These are phyloP conservation scores for Mycena vulgaris DNA, from an alignment of 768 basidiomycete species.

Conservation along the genomic window DNA sequence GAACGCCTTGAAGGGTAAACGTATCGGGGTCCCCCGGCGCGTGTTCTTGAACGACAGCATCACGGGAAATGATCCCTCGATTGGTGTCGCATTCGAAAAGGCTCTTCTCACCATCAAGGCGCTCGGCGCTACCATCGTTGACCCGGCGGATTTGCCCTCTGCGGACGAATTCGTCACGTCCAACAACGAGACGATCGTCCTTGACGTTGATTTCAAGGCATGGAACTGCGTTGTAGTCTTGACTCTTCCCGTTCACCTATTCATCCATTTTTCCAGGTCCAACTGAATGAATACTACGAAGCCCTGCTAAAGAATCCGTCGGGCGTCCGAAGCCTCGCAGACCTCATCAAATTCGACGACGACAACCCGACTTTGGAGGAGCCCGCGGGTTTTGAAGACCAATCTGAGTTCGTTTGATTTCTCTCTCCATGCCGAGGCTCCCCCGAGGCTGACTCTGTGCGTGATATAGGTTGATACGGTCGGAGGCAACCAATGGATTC, in stretches of 20 bases:
- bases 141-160: slow-evolving; percentile 73
- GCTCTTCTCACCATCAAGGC: slow-evolving; percentile 54
- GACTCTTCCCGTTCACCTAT: background rate
- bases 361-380: slow-evolving; percentile 66
- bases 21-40: slow-evolving; percentile 68
- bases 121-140: slow-evolving; percentile 68
- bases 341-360: slow-evolving; percentile 71
- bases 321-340: slow-evolving; percentile 68
- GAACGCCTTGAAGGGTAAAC: slow-evolving; percentile 63
- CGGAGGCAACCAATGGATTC: slow-evolving; percentile 58
- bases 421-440: too few species aligned
- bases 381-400: slow-evolving; percentile 56
- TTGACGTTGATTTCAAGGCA: slow-evolving; percentile 73
- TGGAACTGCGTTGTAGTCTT: too few species aligned
- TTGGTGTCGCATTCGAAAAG: slow-evolving; percentile 57
- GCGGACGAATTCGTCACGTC: slow-evolving; percentile 63
- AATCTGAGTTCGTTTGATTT: slow-evolving; percentile 49
- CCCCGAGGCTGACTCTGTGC: slow-evolving; percentile 1
- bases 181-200: slow-evolving; percentile 70
- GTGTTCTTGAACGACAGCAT: slow-evolving; percentile 53
- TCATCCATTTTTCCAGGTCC: slow-evolving; percentile 54
- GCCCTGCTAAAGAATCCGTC: slow-evolving; percentile 67
- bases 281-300: slow-evolving; percentile 65
- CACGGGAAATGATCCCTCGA: slow-evolving; percentile 50
- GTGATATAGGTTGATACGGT: slow-evolving; percentile 55